Evolutionary conservation across 768 basidiomycete genomes (phyloP).

Genomic region (Candolleomyces aberdarensis): DNA sequence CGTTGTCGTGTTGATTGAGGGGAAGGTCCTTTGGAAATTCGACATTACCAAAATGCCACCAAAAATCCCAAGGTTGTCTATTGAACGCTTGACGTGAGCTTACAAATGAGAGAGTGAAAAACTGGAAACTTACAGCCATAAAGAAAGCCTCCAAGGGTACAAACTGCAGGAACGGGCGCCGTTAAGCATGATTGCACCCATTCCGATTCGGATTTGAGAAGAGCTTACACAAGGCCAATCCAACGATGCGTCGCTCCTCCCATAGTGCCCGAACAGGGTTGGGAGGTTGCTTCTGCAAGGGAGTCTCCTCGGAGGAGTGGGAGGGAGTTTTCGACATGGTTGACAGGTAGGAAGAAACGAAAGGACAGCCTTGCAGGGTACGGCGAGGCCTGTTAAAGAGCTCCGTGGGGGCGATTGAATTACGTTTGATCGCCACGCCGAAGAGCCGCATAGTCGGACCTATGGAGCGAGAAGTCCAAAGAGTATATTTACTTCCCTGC

Average conservation of each 20-base stretch:
- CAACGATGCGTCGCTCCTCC: neutral
- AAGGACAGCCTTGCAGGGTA: no score
- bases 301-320: no score
- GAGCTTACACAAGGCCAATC: neutral
- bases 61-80: neutral
- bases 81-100: neutral
- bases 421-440: no score
- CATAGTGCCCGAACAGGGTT: no score
- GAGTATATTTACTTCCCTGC: no score
- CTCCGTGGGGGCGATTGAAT: no score
- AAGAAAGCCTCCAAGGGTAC: neutral
- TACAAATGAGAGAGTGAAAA: neutral
- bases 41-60: slow-evolving; percentile 1
- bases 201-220: neutral
- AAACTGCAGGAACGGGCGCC: neutral
- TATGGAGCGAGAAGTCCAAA: no score
- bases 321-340: no score
- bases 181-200: neutral
- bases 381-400: no score
- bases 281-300: no score
- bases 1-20: neutral
- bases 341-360: no score
- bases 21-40: neutral
- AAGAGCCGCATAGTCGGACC: no score
- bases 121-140: slow-evolving; percentile 1